Base-by-base conservation (phyloP, 164 flowering plant genomes). In the Tinospora cordifolia region DNA sequence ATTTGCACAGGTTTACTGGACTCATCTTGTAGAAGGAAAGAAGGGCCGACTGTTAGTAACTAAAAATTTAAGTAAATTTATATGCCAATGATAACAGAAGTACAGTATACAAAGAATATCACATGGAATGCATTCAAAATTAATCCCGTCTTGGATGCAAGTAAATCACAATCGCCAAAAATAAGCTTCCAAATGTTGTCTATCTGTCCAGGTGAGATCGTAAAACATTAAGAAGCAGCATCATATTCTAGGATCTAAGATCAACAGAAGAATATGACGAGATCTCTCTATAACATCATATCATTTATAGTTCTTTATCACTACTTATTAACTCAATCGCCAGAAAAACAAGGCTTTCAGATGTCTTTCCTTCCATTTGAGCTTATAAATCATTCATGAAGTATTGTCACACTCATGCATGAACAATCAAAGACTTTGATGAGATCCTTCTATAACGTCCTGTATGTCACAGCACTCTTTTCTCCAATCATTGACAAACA, bases 61-160 rank as follows among this genome's bases (percentile, higher is more conserved):
- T n/a, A 64, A 71, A 46, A 64, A 59, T 51, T 13, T 57, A 13
- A 39, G 25, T 65, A 65, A 54, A 10, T 69, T 69, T 27, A 60
- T 69, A 69, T 24, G 7, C n/a, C 60, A 70, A 51, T 47, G 12
- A 39, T 27, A 22, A 73, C 46, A 63, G 51, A 49, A 26, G 64
- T 36, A 54, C 9, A 68, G 34, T 64, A 38, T 68, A 71, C 71
- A 71, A 71, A 63, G 66, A 75, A 65, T 65, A 62, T 46, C 24
- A 46, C 66, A 11, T 26, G 21, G 25, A 66, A 2, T 6, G 39
- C 11, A 21, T 27, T 19, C 15, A 63, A 63, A 63, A 27, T 63
- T 63, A 30, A 40, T 15, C 36, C 44, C 38, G 17, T 30, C 8
- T 15, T 14, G 22, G n/a, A n/a, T n/a, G n/a, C n/a, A n/a, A n/a